phyloP scores from a whole-genome alignment of 116 monocot species.

The Zostera marina region DNA sequence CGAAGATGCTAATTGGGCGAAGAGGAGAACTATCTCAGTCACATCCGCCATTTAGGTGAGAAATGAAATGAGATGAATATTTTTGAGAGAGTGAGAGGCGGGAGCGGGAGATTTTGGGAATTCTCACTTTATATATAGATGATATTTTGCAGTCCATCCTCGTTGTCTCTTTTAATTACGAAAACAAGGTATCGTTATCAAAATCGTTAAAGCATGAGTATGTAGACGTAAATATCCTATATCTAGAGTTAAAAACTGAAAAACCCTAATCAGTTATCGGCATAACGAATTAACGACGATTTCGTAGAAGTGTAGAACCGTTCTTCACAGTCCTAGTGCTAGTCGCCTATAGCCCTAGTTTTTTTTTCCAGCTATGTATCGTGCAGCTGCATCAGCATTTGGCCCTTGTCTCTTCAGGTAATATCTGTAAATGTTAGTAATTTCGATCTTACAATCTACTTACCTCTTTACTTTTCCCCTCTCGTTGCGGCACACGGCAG shows the following conservation, averaged over 20 bases:
- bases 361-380: constrained; percentile 10
- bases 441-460: not conserved
- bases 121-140: no score
- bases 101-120: not conserved
- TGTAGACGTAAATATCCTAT: no score
- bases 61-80: not conserved
- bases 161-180: no score
- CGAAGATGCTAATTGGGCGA: constrained; percentile 36
- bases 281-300: no score
- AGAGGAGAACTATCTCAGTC: constrained; percentile 21
- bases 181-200: no score
- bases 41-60: constrained; percentile 4
- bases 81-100: not conserved
- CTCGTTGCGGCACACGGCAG: not conserved
- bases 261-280: no score
- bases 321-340: not conserved
- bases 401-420: constrained; percentile 17
- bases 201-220: no score
- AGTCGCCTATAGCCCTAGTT: no score
- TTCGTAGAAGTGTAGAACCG: no score
- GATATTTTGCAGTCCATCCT: no score
- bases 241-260: no score
- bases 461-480: not conserved
- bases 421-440: not conserved
- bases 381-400: constrained; percentile 13